These are phyloP conservation scores for Leptographium flavum DNA, from an alignment of 2,329 filamentous ascomycete genomes.

Conservation along the genomic window DNA sequence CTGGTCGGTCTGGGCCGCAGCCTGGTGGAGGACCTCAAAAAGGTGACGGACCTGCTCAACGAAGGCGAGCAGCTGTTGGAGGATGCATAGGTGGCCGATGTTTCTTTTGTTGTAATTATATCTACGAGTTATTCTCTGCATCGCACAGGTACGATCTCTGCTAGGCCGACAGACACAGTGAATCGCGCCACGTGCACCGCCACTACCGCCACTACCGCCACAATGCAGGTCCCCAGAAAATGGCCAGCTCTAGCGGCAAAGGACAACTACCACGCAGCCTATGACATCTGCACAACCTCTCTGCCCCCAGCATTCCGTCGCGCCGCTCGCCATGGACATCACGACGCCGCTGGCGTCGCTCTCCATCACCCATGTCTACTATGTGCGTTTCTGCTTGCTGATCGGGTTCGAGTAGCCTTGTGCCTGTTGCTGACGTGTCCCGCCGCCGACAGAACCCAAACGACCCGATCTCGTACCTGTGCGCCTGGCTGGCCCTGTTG, in stretches of 20 bases:
- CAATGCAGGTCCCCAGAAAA: too few species aligned
- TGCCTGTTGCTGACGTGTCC: neutral
- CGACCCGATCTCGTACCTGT: slow-evolving; percentile 72
- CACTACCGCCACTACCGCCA: neutral
- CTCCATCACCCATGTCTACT: slow-evolving; percentile 90
- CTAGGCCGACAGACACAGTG: too few species aligned
- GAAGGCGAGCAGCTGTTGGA: slow-evolving; percentile 80
- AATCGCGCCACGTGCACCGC: too few species aligned
- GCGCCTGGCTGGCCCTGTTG: slow-evolving; percentile 85
- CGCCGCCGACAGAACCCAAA: slow-evolving; percentile 53
- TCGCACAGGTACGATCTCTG: too few species aligned
- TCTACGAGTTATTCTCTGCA: too few species aligned
- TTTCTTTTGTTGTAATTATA: neutral
- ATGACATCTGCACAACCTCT: too few species aligned
- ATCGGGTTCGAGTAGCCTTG: neutral
- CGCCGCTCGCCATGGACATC: slow-evolving; percentile 19
- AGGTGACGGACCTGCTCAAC: slow-evolving; percentile 76
- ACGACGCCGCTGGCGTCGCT: slow-evolving; percentile 62
- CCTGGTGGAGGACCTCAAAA: slow-evolving; percentile 71
- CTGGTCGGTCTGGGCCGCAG: slow-evolving; percentile 76
- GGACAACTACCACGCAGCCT: neutral
- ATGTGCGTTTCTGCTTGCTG: slow-evolving; percentile 41
- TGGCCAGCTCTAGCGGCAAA: neutral
- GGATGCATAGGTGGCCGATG: neutral
- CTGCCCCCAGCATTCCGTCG: neutral